A percentile compares a stretch with the other conserved stretches of the same genome.
Evolutionary conservation across 441 rosid genomes (phyloP).

Genomic region (Populus hybrid): DNA sequence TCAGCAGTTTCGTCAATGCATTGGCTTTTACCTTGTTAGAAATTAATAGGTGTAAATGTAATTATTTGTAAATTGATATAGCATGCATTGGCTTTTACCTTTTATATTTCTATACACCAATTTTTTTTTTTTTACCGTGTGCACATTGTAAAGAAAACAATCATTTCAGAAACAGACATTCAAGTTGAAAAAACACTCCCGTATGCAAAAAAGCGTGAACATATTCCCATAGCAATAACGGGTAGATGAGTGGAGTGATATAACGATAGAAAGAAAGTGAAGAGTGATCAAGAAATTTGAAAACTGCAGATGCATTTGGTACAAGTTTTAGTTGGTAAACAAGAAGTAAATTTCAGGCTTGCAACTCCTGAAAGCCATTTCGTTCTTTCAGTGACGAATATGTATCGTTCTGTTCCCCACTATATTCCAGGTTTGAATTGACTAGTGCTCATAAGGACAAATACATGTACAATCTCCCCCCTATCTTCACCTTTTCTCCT

Average conservation of each 20-base stretch:
- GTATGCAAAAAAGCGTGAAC: neutral
- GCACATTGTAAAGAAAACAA: neutral
- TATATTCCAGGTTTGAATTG: neutral
- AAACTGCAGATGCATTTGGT: neutral
- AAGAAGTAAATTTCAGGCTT: neutral
- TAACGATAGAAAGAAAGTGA: neutral
- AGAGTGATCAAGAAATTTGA: neutral
- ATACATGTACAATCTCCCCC: constrained; percentile 6
- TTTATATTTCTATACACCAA: neutral
- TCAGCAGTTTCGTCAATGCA: no score
- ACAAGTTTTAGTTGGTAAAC: neutral
- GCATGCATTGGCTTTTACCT: no score
- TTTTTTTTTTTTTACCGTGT: neutral
- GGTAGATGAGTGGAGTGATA: neutral
- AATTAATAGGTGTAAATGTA: no score
- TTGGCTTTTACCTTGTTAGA: no score
- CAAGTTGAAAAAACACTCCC: neutral
- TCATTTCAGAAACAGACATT: neutral
- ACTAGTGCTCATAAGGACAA: neutral
- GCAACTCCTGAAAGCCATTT: neutral
- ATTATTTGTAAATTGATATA: neutral
- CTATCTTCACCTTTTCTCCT: no score
- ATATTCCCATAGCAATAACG: neutral
- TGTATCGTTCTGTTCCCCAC: neutral
- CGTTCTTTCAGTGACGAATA: neutral